These are phyloP conservation scores for Pythium oligandrum DNA, from an alignment of 352 stramenopile genomes.

Conservation along the genomic window DNA sequence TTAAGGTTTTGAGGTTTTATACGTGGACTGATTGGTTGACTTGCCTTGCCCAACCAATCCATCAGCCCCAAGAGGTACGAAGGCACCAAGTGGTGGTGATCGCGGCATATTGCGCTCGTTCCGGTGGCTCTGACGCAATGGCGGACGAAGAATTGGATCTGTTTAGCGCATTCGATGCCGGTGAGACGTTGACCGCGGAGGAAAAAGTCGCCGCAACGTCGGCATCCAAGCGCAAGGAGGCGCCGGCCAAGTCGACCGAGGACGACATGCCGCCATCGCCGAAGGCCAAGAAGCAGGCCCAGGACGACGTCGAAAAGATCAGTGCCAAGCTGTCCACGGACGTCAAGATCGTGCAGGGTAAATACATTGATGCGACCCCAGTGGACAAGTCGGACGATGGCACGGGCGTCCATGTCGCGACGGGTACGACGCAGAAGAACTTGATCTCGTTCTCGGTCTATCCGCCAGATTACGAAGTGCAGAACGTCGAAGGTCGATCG, in stretches of 20 bases:
- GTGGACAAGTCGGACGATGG: conserved; percentile 26
- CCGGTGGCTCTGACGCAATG: conserved; percentile 6
- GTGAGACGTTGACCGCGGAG: conserved; percentile 52
- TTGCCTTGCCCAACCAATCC: conserved; percentile 17
- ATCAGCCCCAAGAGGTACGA: too few species aligned
- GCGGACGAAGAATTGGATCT: conserved; percentile 89
- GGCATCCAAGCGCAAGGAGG: conserved; percentile 42
- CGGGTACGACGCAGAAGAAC: conserved; percentile 94
- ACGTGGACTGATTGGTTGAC: conserved; percentile 6
- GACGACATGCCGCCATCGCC: conserved; percentile 18
- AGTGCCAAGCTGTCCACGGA: conserved; percentile 2
- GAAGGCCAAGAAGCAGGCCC: too few species aligned
- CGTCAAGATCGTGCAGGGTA: conserved; percentile 67
- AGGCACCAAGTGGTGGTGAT: conserved; percentile 4
- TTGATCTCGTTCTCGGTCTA: conserved; percentile 94
- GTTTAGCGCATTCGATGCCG: conserved; percentile 92
- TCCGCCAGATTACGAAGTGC: conserved; percentile 57
- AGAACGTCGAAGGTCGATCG: conserved; percentile 39
- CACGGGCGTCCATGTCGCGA: conserved; percentile 77
- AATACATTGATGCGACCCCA: conserved; percentile 67
- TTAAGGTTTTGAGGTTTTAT: conserved; percentile 23
- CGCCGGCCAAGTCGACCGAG: conserved; percentile 11
- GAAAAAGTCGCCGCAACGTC: conserved; percentile 31
- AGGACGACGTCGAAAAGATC: too few species aligned
- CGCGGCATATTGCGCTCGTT: too few species aligned